Conservation (phyloP, 1,139 yeast species). For the Debaryomyces robertsiae region DNA sequence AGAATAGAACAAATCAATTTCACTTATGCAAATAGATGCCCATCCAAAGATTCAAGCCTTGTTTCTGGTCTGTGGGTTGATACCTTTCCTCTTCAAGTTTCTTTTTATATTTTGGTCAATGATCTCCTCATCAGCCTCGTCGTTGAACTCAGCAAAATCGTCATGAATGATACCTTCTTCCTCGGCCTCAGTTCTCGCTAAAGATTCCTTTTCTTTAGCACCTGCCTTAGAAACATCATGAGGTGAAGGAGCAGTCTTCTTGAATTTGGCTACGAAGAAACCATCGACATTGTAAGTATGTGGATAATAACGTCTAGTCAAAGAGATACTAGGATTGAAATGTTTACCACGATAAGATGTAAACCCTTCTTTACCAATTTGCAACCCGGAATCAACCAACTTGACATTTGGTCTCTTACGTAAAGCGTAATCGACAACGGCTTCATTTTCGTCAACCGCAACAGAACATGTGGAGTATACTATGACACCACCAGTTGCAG, state of each 20-base stretch:
- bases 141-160: conserved; percentile 83
- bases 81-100: conserved; percentile 76
- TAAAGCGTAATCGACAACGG: conserved; percentile 97
- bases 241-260: conserved; percentile 85
- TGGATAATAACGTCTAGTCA: conserved; percentile 96
- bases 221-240: conserved; percentile 85
- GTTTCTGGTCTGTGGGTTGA: conserved; percentile 55
- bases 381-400: conserved; percentile 90
- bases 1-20: conserved; percentile 12
- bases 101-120: conserved; percentile 76
- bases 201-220: conserved; percentile 80
- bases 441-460: conserved; percentile 97
- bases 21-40: conserved; percentile 9
- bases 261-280: conserved; percentile 94
- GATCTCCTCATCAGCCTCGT: conserved; percentile 71
- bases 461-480: conserved; percentile 98
- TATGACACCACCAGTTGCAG: conserved; percentile 89
- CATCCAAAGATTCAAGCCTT: conserved; percentile 3
- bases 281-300: conserved; percentile 99
- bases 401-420: conserved; percentile 96
- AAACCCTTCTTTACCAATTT: conserved; percentile 95
- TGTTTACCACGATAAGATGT: conserved; percentile 91
- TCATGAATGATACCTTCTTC: conserved; percentile 81
- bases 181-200: conserved; percentile 77
- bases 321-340: conserved; percentile 71